phyloP scores from a whole-genome alignment of 305 asterid species.

The Fraxinus angustifolia region DNA sequence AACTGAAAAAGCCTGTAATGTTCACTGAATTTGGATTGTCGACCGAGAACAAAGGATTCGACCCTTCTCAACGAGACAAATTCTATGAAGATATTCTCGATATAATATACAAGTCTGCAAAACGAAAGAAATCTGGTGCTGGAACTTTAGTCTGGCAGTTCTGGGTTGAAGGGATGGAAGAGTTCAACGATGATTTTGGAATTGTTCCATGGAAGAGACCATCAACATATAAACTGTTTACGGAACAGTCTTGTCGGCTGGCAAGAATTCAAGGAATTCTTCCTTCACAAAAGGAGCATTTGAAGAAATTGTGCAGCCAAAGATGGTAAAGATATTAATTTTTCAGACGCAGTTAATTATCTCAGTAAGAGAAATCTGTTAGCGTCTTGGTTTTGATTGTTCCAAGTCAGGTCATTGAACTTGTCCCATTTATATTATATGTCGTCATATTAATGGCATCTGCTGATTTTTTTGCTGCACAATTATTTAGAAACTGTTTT shows the following conservation, averaged over 20 bases:
- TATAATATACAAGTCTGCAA: constrained; percentile 67
- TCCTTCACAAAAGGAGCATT: constrained; percentile 53
- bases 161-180: constrained; percentile 83
- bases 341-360: neutral
- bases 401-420: constrained; percentile 5
- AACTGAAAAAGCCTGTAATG: constrained; percentile 74
- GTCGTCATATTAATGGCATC: constrained; percentile 22
- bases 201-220: constrained; percentile 76
- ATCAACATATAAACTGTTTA: constrained; percentile 60
- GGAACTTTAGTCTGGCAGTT: constrained; percentile 94
- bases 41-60: constrained; percentile 62
- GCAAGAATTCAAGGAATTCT: constrained; percentile 80
- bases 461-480: constrained; percentile 24
- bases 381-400: constrained; percentile 28
- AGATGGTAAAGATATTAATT: constrained; percentile 24
- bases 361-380: constrained; percentile 3
- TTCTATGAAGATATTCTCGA: constrained; percentile 69
- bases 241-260: constrained; percentile 79
- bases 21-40: constrained; percentile 94
- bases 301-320: constrained; percentile 55
- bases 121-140: constrained; percentile 60
- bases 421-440: constrained; percentile 23
- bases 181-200: constrained; percentile 79
- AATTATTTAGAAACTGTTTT: constrained; percentile 9
- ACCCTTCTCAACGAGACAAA: constrained; percentile 57